Evolutionary conservation across 345 rosid genomes (phyloP), one percentile per base, ranked within the genome.

Genomic region (Noccaea bulbosa): DNA sequence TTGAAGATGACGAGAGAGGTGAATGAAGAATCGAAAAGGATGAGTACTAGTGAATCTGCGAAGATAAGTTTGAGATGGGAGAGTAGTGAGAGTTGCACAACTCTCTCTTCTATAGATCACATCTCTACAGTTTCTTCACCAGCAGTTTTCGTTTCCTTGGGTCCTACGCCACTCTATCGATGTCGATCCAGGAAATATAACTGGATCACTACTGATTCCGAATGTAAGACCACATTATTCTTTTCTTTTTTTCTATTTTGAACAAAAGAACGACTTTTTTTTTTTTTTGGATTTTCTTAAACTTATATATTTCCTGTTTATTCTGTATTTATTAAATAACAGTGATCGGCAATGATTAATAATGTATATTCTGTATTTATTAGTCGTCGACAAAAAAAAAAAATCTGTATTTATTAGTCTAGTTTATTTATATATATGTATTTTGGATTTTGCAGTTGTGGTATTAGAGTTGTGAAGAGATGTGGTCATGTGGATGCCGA

Each of bases 191-290:
- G 80, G 51, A 93, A 78, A 83, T 91, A 84, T 43, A 93, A 84
- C 44, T 93, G 98, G 98, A 93, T 91, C 82, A 91, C 97, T 34
- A 89, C 94, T 9, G 97, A 93, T 62, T 73, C 98, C 15, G 97
- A 91, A 55, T 93, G 98, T 93, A 86, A 83, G 64, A 53, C 22
- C 17, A 27, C 30, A 27, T 27, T 27, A 27, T 27, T 27, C 30
- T 27, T 27, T 27, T 4, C 3, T 27, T 27, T 27, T 27, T 27
- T 27, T 27, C 30, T 4, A 27, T 27, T 27, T 27, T 27, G 3
- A 27, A 27, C 30, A 27, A 27, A 27, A 3, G 3, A 27, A 27
- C 3, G 30, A 2, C n/a, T n/a, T 27, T 27, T 27, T 27, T 27
- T 27, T 24, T 20, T 20, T 20, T 22, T 22, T 14, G n/a, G 32